Evolutionary conservation across 768 basidiomycete species (phyloP), one percentile per base, ranked within the genome.

Genomic region (Leccinum variicolor): DNA sequence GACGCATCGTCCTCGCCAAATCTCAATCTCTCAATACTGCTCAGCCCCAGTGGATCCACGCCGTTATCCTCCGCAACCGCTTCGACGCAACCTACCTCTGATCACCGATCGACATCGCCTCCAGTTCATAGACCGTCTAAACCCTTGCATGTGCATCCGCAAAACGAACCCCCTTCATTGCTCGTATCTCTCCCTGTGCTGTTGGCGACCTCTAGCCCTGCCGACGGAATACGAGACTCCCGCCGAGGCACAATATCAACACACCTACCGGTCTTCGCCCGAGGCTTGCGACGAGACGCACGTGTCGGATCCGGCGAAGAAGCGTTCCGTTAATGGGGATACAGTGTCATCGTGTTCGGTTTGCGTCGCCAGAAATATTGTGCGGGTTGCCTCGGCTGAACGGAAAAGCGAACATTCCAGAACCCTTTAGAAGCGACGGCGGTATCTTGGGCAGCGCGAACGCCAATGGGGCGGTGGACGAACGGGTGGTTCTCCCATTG

Each of bases 291-390:
- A n/a, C 34, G 39, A 13, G 57, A 59, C 14, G n/a, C 48, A 25
- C 36, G 17, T 14, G 6, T 28, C 21, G 17, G 60, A 64, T 28
- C 25, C 19, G 19, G 68, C 69, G 23, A 60, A 51, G 56, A 58
- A 28, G 43, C 58, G 43, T 4, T n/a, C 55, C 17, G 8, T 36
- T 8, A 58, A 53, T 33, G 69, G 57, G 23, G 69, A 69, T 36
- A 15, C 31, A 2, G n/a, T n/a, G n/a, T n/a, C 33, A 65, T 51
- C 66, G 58, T 1, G 73, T 73, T 49, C 61, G 72, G 29, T 74
- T 73, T 31, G 65, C 64, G 3, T 73, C 73, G 3, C 73, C 73
- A 3, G 73, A 74, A 47, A 48, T 70, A 43, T 43, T 68, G 43
- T 28, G 26, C 29, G 64, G 53, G 7, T 39, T 61, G 7, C 60